Evolutionary conservation across 805 yeast species (phyloP), one percentile per base, ranked within the genome.

Genomic region (Cyberlindnera nakhonratchasimensis): DNA sequence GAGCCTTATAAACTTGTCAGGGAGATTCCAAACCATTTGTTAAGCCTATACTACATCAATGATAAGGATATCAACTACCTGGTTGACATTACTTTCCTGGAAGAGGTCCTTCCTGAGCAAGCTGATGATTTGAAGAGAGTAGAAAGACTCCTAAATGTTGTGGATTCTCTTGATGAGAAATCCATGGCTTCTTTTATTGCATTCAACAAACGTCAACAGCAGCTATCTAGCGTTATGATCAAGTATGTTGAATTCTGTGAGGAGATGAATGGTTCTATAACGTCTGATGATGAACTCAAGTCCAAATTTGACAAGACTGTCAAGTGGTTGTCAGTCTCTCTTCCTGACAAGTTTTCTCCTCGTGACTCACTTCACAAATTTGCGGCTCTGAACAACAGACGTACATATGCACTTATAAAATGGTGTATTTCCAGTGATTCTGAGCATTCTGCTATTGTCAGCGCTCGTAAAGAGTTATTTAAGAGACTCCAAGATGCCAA

Each of bases 31-130:
- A 75, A 78, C 33, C 71, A 73, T 18, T 59, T 89, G 1, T 64
- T 89, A 34, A 75, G 79, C 18, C 69, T 86, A 33, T 71, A 83
- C 37, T 89, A 85, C 54, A 82, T 89, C 48, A 86, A 87, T 57
- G 89, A 85, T 52, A 71, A 65, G 39, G 67, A 70, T 9, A 80
- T 86, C 37, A 86, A 82, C 43, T 72, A 80, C 11, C 65, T 74
- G 11, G 83, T 87, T 12, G 96, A 88, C 57, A 47, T 63, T 4
- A 63, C 72, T 0, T 50, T 89, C 3, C 72, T 80, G 51, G 88
- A 82, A 44, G 69, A 72, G 39, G 54, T 88, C 1, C 57, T 85
- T 10, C 86, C 95, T 0, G 63, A 76, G 21, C 77, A 76, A 16
- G 50, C 61, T 3, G 70, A 74, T 45, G 59, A 71, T 5, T 48